phyloP scores from a whole-genome alignment of 2,329 filamentous ascomycete species.

The Ceratocystis albifundus region DNA sequence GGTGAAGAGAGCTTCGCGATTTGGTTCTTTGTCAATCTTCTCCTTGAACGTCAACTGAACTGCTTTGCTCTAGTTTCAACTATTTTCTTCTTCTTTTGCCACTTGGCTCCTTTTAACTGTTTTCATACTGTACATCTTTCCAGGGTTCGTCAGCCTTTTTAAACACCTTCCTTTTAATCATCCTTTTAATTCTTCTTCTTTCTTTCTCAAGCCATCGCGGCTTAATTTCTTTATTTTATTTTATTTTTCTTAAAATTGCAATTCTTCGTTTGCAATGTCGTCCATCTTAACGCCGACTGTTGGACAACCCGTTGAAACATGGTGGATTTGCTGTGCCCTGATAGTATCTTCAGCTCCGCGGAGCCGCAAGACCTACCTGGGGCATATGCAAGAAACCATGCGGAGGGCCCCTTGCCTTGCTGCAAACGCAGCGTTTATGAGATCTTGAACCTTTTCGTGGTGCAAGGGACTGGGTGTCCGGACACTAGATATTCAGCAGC shows the following conservation, averaged over 20 bases:
- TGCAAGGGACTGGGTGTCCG: slow-evolving; percentile 25
- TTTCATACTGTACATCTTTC: not conserved
- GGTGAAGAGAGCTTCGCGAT: slow-evolving; percentile 14
- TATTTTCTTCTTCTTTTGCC: not conserved
- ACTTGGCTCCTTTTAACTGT: not conserved
- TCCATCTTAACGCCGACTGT: slow-evolving; percentile 32
- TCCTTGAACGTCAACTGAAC: not conserved
- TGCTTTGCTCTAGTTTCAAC: slow-evolving; percentile 9
- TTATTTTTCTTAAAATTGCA: slow-evolving; percentile 15
- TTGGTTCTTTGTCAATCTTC: not conserved
- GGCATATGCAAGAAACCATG: slow-evolving; percentile 22
- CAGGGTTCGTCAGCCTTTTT: slow-evolving; percentile 3
- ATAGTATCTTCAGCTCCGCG: not conserved
- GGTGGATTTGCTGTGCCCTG: slow-evolving; percentile 17
- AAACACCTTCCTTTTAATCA: slow-evolving; percentile 12
- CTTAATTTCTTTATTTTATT: too few species aligned
- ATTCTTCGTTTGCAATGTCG: slow-evolving; percentile 25
- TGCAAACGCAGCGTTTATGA: not conserved
- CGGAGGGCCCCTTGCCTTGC: slow-evolving; percentile 26
- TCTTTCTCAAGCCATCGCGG: not conserved
- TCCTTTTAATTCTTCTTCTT: not conserved
- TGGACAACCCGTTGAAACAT: slow-evolving; percentile 28
- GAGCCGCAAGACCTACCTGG: slow-evolving; percentile 6
- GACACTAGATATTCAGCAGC: not conserved
- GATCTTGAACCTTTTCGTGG: slow-evolving; percentile 27